phyloP scores from a whole-genome alignment of 495 filamentous ascomycete species.

The Neurospora sp. region DNA sequence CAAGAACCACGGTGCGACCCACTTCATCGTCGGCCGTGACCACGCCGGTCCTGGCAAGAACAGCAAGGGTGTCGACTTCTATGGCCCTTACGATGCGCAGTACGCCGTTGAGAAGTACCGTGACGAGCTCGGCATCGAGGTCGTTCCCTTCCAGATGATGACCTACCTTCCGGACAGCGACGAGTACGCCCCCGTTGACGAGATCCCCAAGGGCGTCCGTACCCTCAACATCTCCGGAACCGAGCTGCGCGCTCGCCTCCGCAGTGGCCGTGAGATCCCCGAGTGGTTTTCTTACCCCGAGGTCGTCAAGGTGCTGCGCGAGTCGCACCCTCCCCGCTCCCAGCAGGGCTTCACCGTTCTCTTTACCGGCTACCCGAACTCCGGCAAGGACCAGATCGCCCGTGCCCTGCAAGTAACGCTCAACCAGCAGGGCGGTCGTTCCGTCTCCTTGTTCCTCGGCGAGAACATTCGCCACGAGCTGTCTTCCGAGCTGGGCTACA shows the following conservation, averaged over 20 bases:
- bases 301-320: conserved; percentile 88
- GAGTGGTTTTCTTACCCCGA: conserved; percentile 99
- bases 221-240: conserved; percentile 97
- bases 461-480: conserved; percentile 92
- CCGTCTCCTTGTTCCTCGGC: conserved; percentile 85
- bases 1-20: conserved; percentile 97
- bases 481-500: conserved; percentile 92
- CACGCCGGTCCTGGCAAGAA: conserved; percentile 97
- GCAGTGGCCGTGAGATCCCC: conserved; percentile 85
- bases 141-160: conserved; percentile 99
- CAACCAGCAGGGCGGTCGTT: conserved; percentile 95
- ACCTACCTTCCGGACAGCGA: conserved; percentile 95
- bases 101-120: conserved; percentile 94
- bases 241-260: conserved; percentile 81
- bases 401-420: conserved; percentile 93
- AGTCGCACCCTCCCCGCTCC: conserved; percentile 83
- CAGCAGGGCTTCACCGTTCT: conserved; percentile 96
- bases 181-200: conserved; percentile 86
- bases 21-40: conserved; percentile 98
- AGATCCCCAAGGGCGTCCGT: conserved; percentile 71
- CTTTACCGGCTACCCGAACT: conserved; percentile 93
- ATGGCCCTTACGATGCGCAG: conserved; percentile 98
- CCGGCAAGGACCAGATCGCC: conserved; percentile 91
- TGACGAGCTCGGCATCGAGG: conserved; percentile 92
- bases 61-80: conserved; percentile 91